Evolutionary conservation across 352 stramenopile genomes (phyloP).

Genomic region (Phytopythium montanum): DNA sequence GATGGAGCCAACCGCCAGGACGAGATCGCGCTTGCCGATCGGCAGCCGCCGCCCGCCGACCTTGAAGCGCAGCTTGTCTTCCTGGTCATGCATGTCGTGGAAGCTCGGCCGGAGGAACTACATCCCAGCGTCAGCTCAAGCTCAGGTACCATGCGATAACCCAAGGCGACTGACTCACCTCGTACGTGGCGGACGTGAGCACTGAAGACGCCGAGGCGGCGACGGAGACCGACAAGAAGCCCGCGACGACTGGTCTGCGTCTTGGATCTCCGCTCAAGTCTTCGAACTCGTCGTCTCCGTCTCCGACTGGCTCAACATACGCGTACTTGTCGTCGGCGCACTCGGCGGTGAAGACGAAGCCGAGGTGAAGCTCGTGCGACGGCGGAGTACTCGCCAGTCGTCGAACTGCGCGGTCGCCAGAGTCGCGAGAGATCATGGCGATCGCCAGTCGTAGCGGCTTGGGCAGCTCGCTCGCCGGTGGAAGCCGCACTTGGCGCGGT

Average conservation of each 20-base stretch:
- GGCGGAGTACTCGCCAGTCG: conserved; percentile 27
- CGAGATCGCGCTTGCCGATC: conserved; percentile 38
- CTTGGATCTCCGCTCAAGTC: background rate
- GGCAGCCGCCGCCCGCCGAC: conserved; percentile 20
- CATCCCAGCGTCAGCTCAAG: background rate
- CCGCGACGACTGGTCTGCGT: conserved; percentile 13
- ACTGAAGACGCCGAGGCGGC: conserved; percentile 32
- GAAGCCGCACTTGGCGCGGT: conserved; percentile 45
- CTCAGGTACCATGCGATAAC: background rate
- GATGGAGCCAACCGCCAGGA: conserved; percentile 19
- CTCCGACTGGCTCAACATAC: conserved; percentile 27
- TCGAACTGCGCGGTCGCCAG: conserved; percentile 42
- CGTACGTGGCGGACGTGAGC: conserved; percentile 29
- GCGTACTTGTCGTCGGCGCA: conserved; percentile 40
- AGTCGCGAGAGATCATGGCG: conserved; percentile 66
- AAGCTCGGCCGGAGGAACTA: conserved; percentile 2
- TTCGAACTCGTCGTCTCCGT: conserved; percentile 30
- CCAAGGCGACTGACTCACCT: conserved; percentile 18
- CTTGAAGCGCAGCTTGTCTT: background rate
- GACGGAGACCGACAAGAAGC: conserved; percentile 52
- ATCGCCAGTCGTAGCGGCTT: conserved; percentile 45
- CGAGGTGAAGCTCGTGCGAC: conserved; percentile 30
- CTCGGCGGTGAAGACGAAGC: conserved; percentile 53
- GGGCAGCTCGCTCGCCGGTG: conserved; percentile 27
- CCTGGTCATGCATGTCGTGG: background rate